Conservation (phyloP, 371 early-diverging fungal genomes). For the Blakeslea trispora region DNA sequence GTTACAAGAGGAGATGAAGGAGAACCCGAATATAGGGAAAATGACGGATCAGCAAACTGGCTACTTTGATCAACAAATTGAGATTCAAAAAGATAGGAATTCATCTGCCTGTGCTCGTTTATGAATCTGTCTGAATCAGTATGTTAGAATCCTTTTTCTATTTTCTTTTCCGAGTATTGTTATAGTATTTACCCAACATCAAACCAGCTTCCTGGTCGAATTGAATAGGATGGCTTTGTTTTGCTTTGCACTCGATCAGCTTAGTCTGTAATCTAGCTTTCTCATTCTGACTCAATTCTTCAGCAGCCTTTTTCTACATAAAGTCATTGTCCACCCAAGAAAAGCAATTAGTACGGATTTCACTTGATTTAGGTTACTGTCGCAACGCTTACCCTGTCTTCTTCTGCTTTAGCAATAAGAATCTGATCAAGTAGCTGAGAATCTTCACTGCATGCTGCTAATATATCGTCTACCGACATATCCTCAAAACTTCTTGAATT, state of each 20-base stretch:
- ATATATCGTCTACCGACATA: slow-evolving; percentile 14
- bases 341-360: slow-evolving; percentile 1
- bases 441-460: slow-evolving; percentile 22
- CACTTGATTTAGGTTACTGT: neutral
- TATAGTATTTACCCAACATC: neutral
- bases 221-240: slow-evolving; percentile 8
- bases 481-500: slow-evolving; percentile 3
- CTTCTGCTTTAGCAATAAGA: slow-evolving; percentile 24
- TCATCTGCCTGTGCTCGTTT: neutral
- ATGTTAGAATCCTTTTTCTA: too few species aligned
- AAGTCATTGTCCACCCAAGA: too few species aligned
- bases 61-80: slow-evolving; percentile 4
- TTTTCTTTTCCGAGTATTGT: too few species aligned
- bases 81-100: neutral
- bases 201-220: neutral
- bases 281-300: slow-evolving; percentile 29
- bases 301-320: slow-evolving; percentile 34
- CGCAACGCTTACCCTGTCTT: slow-evolving; percentile 23
- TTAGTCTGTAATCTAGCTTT: slow-evolving; percentile 30
- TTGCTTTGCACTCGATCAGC: slow-evolving; percentile 28
- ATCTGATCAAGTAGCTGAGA: slow-evolving; percentile 25
- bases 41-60: neutral
- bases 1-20: slow-evolving; percentile 1
- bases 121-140: neutral
- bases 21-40: slow-evolving; percentile 12